These are phyloP conservation scores for Tuber microsphaerosporum DNA, from an alignment of 495 filamentous ascomycete species.

Conservation along the genomic window DNA sequence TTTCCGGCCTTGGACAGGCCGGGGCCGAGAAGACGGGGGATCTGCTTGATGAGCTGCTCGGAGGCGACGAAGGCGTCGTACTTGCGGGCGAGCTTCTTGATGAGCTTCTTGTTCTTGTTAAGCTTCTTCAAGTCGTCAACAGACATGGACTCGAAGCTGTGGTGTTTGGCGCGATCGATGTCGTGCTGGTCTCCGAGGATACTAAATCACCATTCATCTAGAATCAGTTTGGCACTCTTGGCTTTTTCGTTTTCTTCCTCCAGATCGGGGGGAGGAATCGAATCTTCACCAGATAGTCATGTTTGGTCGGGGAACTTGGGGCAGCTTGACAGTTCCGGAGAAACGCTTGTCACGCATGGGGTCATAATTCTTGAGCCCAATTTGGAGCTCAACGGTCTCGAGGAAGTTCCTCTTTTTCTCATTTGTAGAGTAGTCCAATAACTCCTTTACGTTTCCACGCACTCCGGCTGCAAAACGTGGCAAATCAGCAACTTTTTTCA, in stretches of 20 bases:
- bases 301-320: constrained; percentile 78
- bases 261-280: constrained; percentile 39
- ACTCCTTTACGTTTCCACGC: constrained; percentile 80
- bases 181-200: constrained; percentile 99
- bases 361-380: constrained; percentile 99
- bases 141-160: constrained; percentile 93
- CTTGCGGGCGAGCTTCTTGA: constrained; percentile 99
- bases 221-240: constrained; percentile 27
- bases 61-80: constrained; percentile 99
- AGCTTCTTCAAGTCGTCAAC: constrained; percentile 98
- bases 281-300: constrained; percentile 73
- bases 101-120: constrained; percentile 99
- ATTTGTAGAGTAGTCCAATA: constrained; percentile 89
- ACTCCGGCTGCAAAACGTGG: constrained; percentile 66
- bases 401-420: constrained; percentile 99
- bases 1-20: constrained; percentile 99
- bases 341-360: constrained; percentile 99
- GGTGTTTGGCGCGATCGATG: constrained; percentile 98
- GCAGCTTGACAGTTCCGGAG: constrained; percentile 94
- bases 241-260: constrained; percentile 1
- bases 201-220: constrained; percentile 44
- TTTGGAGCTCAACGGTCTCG: constrained; percentile 91
- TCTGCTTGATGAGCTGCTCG: constrained; percentile 96
- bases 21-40: constrained; percentile 95
- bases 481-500: constrained; percentile 37